Conservation (phyloP, 1,139 yeast genomes). For the Suhomyces bokatorum region DNA sequence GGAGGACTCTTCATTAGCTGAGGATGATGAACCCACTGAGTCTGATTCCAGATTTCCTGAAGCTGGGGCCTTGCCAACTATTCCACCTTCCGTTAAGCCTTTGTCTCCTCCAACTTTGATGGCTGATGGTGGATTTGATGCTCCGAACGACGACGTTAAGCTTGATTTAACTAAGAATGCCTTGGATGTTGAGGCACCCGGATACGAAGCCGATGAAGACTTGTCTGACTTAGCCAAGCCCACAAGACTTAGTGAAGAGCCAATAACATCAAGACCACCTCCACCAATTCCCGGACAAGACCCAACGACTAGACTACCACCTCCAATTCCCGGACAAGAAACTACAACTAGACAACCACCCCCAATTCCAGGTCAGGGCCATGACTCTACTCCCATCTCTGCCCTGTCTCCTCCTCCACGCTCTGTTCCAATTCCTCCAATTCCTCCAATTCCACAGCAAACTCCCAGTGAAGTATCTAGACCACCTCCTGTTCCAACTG, state of each 20-base stretch:
- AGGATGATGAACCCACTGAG: slow-evolving; percentile 31
- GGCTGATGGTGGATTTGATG: slow-evolving; percentile 25
- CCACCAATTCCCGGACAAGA: background rate
- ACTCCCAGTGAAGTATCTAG: slow-evolving; percentile 1
- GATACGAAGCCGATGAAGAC: slow-evolving; percentile 50
- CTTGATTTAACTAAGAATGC: slow-evolving; percentile 13
- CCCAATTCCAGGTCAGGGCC: background rate
- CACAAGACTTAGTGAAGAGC: background rate
- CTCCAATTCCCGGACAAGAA: background rate
- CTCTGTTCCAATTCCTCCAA: slow-evolving; percentile 18
- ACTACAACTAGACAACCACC: background rate
- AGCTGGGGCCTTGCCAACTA: slow-evolving; percentile 16
- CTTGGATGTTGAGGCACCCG: slow-evolving; percentile 36
- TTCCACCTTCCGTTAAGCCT: slow-evolving; percentile 16
- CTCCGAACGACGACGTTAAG: slow-evolving; percentile 14
- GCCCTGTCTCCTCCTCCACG: too few species aligned
- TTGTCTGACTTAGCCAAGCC: slow-evolving; percentile 34
- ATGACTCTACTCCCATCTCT: too few species aligned
- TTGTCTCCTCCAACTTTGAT: slow-evolving; percentile 14
- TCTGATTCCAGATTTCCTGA: slow-evolving; percentile 22
- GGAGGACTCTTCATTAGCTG: slow-evolving; percentile 30
- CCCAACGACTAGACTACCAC: background rate
- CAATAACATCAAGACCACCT: background rate
- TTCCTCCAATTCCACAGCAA: slow-evolving; percentile 13
- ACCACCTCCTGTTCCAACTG: slow-evolving; percentile 17